Conservation (phyloP, 2,329 filamentous ascomycete genomes). For the Pyricularia pennisetigena region DNA sequence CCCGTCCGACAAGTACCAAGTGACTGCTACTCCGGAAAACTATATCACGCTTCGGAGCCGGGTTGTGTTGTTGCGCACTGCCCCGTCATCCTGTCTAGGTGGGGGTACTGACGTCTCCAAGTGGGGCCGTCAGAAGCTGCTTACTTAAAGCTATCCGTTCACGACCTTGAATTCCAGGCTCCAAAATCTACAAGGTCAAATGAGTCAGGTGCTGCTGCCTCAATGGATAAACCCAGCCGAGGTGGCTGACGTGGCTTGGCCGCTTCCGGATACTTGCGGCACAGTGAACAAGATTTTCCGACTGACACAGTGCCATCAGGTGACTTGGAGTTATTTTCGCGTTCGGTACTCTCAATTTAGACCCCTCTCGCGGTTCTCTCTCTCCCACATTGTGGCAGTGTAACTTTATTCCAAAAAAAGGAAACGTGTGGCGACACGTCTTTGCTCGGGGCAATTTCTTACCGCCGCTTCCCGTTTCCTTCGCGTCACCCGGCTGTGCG, state of each 20-base stretch:
- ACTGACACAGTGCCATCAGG: slow-evolving; percentile 1
- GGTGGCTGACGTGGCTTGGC: slow-evolving; percentile 6
- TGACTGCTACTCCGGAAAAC: background rate
- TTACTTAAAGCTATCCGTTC: background rate
- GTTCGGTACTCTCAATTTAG: background rate
- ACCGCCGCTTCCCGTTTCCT: background rate
- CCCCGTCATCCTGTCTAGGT: background rate
- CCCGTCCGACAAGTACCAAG: background rate
- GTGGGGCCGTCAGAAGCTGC: background rate
- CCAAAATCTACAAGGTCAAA: background rate
- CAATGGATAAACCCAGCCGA: background rate
- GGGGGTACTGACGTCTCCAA: slow-evolving; percentile 4
- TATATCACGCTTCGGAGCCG: background rate
- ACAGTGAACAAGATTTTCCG: background rate
- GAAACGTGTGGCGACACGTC: slow-evolving; percentile 1
- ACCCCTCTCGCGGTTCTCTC: background rate
- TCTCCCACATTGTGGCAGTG: background rate
- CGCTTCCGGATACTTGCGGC: background rate
- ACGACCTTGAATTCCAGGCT: background rate
- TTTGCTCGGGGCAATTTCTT: background rate
- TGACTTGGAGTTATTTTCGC: slow-evolving; percentile 7
- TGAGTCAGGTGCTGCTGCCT: slow-evolving; percentile 1
- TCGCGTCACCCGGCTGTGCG: background rate
- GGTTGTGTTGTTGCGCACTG: background rate
- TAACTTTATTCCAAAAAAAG: background rate